A percentile compares a stretch with the other conserved stretches of the same genome.
Evolutionary conservation across 1,139 yeast genomes (phyloP).

Genomic region (Candida pseudoviswanathii): DNA sequence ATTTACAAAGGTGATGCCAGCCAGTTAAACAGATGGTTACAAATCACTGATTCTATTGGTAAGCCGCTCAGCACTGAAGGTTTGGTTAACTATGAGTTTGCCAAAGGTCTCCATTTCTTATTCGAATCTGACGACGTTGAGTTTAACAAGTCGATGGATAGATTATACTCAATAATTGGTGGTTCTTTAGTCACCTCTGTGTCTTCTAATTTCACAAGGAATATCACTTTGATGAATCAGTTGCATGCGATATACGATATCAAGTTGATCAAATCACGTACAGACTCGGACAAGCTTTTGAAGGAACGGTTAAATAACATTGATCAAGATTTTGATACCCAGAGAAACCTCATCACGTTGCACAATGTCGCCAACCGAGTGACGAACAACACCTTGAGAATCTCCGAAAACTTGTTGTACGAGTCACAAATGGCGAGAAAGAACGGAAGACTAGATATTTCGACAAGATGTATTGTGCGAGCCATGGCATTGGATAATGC

Average conservation of each 20-base stretch:
- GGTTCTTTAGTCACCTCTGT: slow-evolving; percentile 59
- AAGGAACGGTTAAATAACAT: slow-evolving; percentile 46
- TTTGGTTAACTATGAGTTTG: slow-evolving; percentile 65
- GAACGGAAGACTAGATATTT: slow-evolving; percentile 69
- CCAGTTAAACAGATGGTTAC: slow-evolving; percentile 59
- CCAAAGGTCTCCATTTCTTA: slow-evolving; percentile 57
- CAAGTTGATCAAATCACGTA: slow-evolving; percentile 26
- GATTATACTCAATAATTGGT: slow-evolving; percentile 61
- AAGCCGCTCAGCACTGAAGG: slow-evolving; percentile 52
- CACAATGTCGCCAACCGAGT: slow-evolving; percentile 59
- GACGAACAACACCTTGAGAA: slow-evolving; percentile 29
- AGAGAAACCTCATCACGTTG: slow-evolving; percentile 61
- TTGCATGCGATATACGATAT: slow-evolving; percentile 77
- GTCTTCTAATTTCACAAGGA: slow-evolving; percentile 64
- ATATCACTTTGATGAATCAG: slow-evolving; percentile 56
- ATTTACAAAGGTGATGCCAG: slow-evolving; percentile 61
- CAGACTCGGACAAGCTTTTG: slow-evolving; percentile 27
- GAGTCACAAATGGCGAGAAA: slow-evolving; percentile 71
- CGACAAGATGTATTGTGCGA: slow-evolving; percentile 71
- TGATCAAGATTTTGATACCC: slow-evolving; percentile 64
- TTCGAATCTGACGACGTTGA: slow-evolving; percentile 27
- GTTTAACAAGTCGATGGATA: slow-evolving; percentile 44
- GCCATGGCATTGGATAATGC: slow-evolving; percentile 56
- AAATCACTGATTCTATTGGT: slow-evolving; percentile 36
- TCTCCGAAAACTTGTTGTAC: slow-evolving; percentile 54